A percentile compares a stretch with the other conserved stretches of the same genome.
Evolutionary conservation across 2,329 filamentous ascomycete genomes (phyloP).

Genomic region (Thyridium curvatum): DNA sequence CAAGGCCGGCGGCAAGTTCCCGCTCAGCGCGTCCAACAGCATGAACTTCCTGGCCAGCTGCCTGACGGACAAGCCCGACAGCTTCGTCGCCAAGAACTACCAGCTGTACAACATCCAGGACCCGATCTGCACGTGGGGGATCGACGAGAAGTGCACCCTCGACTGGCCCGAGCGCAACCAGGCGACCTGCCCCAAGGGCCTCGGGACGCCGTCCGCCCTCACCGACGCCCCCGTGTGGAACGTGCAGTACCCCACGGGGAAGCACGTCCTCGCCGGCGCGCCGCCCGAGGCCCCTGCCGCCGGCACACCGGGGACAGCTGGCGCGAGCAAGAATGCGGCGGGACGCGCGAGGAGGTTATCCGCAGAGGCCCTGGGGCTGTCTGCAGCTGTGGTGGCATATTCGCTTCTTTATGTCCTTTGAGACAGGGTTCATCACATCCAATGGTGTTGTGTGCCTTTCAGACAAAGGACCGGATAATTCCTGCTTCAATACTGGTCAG

Average conservation of each 20-base stretch:
- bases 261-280: slow-evolving; percentile 23
- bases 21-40: slow-evolving; percentile 33
- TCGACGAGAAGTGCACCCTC: slow-evolving; percentile 38
- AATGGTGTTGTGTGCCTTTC: no score
- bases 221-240: slow-evolving; percentile 39
- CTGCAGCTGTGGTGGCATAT: no score
- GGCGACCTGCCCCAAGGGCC: slow-evolving; percentile 32
- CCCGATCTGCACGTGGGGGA: slow-evolving; percentile 36
- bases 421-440: no score
- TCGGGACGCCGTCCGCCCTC: slow-evolving; percentile 26
- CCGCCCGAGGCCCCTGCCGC: no score
- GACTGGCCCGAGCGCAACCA: slow-evolving; percentile 40
- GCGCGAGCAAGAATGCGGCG: no score
- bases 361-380: no score
- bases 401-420: no score
- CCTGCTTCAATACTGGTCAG: no score
- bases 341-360: no score
- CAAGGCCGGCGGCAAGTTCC: not conserved
- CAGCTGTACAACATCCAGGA: slow-evolving; percentile 46
- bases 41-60: slow-evolving; percentile 47
- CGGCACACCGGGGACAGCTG: no score
- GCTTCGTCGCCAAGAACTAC: slow-evolving; percentile 42
- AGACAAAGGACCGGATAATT: no score
- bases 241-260: slow-evolving; percentile 44
- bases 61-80: slow-evolving; percentile 27